Percentiles rank a stretch among this genome's conserved stretches.
Conservation (phyloP, 1,139 yeast species). For the Blastobotrys petasosporus region DNA sequence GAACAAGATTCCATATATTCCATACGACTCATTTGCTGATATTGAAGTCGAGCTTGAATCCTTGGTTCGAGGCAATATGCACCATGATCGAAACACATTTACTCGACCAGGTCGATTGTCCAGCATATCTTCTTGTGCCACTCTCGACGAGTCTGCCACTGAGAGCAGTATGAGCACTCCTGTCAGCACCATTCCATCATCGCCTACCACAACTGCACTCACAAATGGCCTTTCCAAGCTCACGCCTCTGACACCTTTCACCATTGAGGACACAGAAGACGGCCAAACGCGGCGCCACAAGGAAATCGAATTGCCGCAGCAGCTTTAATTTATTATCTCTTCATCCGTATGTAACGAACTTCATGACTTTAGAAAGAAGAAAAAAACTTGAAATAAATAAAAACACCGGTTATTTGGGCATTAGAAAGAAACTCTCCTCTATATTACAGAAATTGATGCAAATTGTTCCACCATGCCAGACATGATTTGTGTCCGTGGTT, state of each 20-base stretch:
- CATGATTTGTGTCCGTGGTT: conserved; percentile 8
- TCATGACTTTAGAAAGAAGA: conserved; percentile 1
- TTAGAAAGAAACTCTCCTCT: neutral
- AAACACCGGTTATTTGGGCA: neutral
- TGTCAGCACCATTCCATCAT: neutral
- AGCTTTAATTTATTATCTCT: neutral
- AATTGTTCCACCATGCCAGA: conserved; percentile 8
- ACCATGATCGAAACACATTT: conserved; percentile 25
- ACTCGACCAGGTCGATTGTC: conserved; percentile 3
- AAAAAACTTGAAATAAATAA: conserved; percentile 2
- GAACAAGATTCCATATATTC: conserved; percentile 38
- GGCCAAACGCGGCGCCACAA: too few relatives aligned
- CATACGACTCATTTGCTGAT: conserved; percentile 39
- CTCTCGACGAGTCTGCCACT: too few relatives aligned
- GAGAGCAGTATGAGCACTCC: neutral
- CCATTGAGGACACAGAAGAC: neutral
- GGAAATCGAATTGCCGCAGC: neutral
- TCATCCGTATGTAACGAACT: neutral
- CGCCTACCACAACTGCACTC: neutral
- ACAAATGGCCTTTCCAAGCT: neutral
- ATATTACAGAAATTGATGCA: neutral
- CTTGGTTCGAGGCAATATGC: conserved; percentile 30
- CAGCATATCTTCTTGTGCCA: too few relatives aligned
- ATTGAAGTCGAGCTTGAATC: conserved; percentile 34
- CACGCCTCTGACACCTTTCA: neutral